phyloP scores from a whole-genome alignment of 331 rosid genomes.

The Rhamnella rubrinervis region DNA sequence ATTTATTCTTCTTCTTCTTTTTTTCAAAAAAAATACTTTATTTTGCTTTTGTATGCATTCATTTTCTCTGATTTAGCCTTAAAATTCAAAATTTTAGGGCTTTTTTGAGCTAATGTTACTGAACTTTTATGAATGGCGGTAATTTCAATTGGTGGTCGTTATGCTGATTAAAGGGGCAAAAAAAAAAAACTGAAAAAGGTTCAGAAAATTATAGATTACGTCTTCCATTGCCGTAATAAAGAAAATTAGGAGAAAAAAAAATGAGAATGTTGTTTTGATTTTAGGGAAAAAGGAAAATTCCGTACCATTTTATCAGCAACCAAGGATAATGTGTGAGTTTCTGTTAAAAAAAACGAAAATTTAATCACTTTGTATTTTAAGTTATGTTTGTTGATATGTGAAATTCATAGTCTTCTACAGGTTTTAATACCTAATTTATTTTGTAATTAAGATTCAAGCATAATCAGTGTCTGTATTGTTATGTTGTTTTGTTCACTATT shows the following conservation, averaged over 20 bases:
- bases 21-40: neutral
- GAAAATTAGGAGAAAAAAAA: too few relatives aligned
- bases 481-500: conserved; percentile 8
- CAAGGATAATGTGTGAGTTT: too few relatives aligned
- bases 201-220: too few relatives aligned
- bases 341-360: too few relatives aligned
- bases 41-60: neutral
- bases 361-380: neutral
- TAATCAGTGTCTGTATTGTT: neutral
- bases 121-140: neutral
- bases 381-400: neutral
- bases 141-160: neutral
- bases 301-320: too few relatives aligned
- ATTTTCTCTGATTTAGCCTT: neutral
- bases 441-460: neutral
- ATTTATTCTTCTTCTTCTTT: neutral
- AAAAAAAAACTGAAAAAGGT: neutral
- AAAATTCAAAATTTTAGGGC: neutral
- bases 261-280: too few relatives aligned
- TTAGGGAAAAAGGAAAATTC: too few relatives aligned
- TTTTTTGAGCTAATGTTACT: neutral
- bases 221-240: too few relatives aligned
- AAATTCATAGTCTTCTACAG: too few relatives aligned
- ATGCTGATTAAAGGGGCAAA: neutral
- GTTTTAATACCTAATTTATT: neutral